These are phyloP conservation scores for Curvularia lunata DNA, from an alignment of 2,329 filamentous ascomycete genomes.

Conservation along the genomic window DNA sequence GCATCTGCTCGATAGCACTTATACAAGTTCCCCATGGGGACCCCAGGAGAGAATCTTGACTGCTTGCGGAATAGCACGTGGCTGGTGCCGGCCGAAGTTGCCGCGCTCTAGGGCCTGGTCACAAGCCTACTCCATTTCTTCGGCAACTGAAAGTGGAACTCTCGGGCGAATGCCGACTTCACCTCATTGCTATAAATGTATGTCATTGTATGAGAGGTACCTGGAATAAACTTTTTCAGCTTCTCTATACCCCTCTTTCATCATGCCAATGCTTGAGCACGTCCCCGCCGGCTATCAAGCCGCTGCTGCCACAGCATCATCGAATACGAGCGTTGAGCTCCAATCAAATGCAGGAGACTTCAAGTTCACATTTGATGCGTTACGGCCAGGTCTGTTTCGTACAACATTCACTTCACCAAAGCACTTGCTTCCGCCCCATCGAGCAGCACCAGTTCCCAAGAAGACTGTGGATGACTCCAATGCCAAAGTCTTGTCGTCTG, in stretches of 20 bases:
- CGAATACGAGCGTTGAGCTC: conserved; percentile 49
- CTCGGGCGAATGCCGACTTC: conserved; percentile 5
- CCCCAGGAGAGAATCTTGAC: conserved; percentile 25
- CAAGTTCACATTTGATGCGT: conserved; percentile 67
- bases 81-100: conserved; percentile 15
- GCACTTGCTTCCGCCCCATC: conserved; percentile 70
- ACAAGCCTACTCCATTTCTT: background rate
- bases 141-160: background rate
- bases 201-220: background rate
- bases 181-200: conserved; percentile 13
- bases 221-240: background rate
- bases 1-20: conserved; percentile 17
- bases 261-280: conserved; percentile 59
- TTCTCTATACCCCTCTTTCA: conserved; percentile 12
- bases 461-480: conserved; percentile 45
- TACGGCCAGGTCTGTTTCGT: conserved; percentile 69
- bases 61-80: conserved; percentile 3
- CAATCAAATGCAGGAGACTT: conserved; percentile 54
- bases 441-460: conserved; percentile 60
- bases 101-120: conserved; percentile 13
- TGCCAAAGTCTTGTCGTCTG: conserved; percentile 44
- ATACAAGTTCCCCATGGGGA: conserved; percentile 36
- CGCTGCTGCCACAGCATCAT: conserved; percentile 26
- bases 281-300: conserved; percentile 48
- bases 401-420: conserved; percentile 68